These are phyloP conservation scores for Strobilomyces echinocephalus DNA, from an alignment of 768 basidiomycete genomes.

Conservation along the genomic window DNA sequence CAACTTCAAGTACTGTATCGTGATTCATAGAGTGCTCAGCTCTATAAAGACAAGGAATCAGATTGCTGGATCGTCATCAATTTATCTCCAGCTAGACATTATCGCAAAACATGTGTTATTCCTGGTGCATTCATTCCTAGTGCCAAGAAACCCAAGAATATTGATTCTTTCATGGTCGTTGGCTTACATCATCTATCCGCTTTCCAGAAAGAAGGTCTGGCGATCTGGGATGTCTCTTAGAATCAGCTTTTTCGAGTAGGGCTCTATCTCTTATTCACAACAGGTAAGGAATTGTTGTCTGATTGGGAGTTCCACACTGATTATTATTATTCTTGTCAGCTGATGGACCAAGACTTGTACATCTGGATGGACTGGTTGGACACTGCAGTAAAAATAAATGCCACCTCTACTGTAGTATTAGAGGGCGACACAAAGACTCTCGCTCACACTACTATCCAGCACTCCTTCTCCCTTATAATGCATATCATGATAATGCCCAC, in stretches of 20 bases:
- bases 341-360: neutral
- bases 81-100: too few relatives aligned
- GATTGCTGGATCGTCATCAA: too few relatives aligned
- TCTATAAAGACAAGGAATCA: too few relatives aligned
- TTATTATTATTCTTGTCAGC: neutral
- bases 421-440: neutral
- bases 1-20: neutral
- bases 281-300: too few relatives aligned
- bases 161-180: too few relatives aligned
- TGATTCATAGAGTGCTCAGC: neutral
- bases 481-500: neutral
- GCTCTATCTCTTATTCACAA: too few relatives aligned
- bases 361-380: neutral
- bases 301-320: too few relatives aligned
- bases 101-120: too few relatives aligned
- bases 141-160: too few relatives aligned
- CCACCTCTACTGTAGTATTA: neutral
- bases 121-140: too few relatives aligned
- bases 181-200: too few relatives aligned
- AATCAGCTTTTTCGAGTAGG: too few relatives aligned
- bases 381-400: neutral
- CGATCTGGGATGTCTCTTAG: neutral
- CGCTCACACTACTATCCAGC: neutral
- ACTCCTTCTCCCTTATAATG: neutral
- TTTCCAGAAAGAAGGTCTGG: neutral